Conservation (phyloP, 768 basidiomycete genomes). For the Albatrellus ellisii region DNA sequence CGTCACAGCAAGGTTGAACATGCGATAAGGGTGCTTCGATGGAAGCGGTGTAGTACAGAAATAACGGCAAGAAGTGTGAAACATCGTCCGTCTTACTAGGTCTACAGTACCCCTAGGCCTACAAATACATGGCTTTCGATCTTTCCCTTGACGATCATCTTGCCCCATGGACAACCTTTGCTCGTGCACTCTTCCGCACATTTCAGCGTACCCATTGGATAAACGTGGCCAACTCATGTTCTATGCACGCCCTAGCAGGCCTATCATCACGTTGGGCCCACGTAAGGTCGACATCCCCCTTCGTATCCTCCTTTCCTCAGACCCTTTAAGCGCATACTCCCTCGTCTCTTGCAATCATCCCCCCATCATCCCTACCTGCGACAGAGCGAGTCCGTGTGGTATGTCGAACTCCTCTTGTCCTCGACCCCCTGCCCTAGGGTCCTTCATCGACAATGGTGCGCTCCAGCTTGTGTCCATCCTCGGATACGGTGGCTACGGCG, state of each 20-base stretch:
- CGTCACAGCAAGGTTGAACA: too few relatives aligned
- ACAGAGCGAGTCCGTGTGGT: conserved; percentile 5
- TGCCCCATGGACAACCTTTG: neutral
- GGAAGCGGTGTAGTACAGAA: too few relatives aligned
- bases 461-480: conserved; percentile 80
- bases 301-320: conserved; percentile 18
- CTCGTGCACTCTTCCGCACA: too few relatives aligned
- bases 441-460: conserved; percentile 68
- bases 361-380: conserved; percentile 6
- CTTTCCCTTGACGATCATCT: conserved; percentile 1
- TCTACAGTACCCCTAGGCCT: too few relatives aligned
- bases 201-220: neutral
- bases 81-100: too few relatives aligned
- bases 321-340: conserved; percentile 15
- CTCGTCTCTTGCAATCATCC: conserved; percentile 13
- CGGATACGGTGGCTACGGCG: conserved; percentile 90
- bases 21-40: too few relatives aligned
- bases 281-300: conserved; percentile 17
- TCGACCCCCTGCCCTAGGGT: conserved; percentile 45
- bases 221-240: conserved; percentile 22
- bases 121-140: too few relatives aligned
- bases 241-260: conserved; percentile 20
- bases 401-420: conserved; percentile 20
- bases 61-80: too few relatives aligned
- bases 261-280: conserved; percentile 19